phyloP scores from a whole-genome alignment of 805 yeast species.

The Osmozyma mogii region DNA sequence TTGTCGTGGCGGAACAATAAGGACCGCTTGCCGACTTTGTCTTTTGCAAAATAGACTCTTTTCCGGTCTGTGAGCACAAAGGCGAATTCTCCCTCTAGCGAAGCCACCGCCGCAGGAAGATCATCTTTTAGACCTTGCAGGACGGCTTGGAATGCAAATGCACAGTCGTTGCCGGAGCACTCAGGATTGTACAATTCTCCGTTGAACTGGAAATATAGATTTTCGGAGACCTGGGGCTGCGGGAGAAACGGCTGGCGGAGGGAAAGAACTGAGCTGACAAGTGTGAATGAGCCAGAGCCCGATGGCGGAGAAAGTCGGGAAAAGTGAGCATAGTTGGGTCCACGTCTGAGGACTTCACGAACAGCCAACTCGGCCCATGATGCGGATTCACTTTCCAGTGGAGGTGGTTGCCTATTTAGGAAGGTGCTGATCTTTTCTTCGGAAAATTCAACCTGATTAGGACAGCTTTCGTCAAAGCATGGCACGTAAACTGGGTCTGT shows the following conservation, averaged over 20 bases:
- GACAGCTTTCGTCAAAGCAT: too few species aligned
- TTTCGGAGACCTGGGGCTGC: slow-evolving; percentile 51
- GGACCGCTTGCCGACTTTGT: slow-evolving; percentile 74
- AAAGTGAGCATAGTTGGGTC: too few species aligned
- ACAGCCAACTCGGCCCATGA: too few species aligned
- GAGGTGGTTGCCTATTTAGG: too few species aligned
- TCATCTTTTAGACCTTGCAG: slow-evolving; percentile 16
- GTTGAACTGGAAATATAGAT: slow-evolving; percentile 61
- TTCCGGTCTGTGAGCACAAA: slow-evolving; percentile 42
- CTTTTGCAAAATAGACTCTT: slow-evolving; percentile 72
- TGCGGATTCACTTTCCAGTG: too few species aligned
- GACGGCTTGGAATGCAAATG: slow-evolving; percentile 19
- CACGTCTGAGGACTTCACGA: too few species aligned
- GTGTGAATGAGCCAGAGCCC: too few species aligned
- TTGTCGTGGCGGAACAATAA: slow-evolving; percentile 37
- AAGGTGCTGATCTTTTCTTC: too few species aligned
- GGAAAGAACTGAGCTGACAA: slow-evolving; percentile 80
- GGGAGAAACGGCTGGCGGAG: slow-evolving; percentile 68
- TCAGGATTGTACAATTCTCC: slow-evolving; percentile 78
- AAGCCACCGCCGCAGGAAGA: slow-evolving; percentile 33
- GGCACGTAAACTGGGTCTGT: too few species aligned
- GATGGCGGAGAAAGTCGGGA: too few species aligned
- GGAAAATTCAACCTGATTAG: too few species aligned
- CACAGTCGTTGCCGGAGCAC: slow-evolving; percentile 58
- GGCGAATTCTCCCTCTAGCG: slow-evolving; percentile 80